phyloP scores from a whole-genome alignment of 768 basidiomycete genomes.

The Tephrocybe rancida region DNA sequence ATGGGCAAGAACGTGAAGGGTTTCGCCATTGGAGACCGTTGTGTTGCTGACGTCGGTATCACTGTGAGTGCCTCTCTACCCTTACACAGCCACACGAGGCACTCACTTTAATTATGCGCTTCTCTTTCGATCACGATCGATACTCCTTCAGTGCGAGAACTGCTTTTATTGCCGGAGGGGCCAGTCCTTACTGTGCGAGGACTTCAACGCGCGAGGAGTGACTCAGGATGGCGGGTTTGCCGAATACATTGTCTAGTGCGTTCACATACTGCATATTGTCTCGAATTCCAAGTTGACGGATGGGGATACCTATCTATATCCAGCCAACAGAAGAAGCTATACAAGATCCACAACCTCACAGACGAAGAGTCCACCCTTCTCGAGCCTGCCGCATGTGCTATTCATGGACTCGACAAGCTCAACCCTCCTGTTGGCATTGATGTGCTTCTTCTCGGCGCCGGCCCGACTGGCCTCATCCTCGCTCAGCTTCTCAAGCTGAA shows the following conservation, averaged over 20 bases:
- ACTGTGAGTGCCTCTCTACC: conserved; percentile 41
- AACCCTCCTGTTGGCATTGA: conserved; percentile 81
- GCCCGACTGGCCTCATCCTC: conserved; percentile 88
- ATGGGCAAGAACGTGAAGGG: conserved; percentile 81
- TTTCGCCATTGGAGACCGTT: conserved; percentile 78
- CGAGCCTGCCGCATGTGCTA: conserved; percentile 89
- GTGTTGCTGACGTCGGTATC: conserved; percentile 79
- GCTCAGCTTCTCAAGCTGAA: conserved; percentile 88
- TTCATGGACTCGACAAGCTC: conserved; percentile 91
- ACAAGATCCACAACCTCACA: conserved; percentile 85
- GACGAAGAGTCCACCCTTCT: conserved; percentile 88
- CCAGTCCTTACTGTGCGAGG: conserved; percentile 80
- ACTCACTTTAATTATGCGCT: background rate
- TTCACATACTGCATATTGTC: background rate
- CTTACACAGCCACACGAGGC: conserved; percentile 10
- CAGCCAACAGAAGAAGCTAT: conserved; percentile 67
- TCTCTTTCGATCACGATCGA: conserved; percentile 12
- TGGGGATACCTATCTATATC: background rate
- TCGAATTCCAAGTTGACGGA: background rate
- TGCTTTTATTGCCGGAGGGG: conserved; percentile 91
- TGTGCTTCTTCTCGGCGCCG: conserved; percentile 86
- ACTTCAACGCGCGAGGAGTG: conserved; percentile 81
- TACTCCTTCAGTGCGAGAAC: conserved; percentile 60
- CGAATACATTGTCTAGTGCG: conserved; percentile 85
- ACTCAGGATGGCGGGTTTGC: conserved; percentile 86